phyloP scores from a whole-genome alignment of 257 asterid species.

The Nicotiana tomentosiformis region DNA sequence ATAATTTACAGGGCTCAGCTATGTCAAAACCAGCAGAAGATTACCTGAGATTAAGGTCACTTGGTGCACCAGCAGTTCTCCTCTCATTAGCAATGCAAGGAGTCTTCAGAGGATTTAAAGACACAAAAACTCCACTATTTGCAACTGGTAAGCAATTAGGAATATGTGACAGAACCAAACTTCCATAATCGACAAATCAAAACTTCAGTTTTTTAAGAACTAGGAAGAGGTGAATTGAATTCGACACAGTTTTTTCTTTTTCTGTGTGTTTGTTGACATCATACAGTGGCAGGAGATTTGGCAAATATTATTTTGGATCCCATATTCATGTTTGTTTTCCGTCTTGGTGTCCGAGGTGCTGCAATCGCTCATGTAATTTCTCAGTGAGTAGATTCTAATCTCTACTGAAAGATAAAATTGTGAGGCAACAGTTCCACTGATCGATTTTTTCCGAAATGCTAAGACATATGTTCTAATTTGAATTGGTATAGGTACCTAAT shows the following conservation, averaged over 20 bases:
- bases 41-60: constrained; percentile 59
- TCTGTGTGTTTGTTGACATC: constrained; percentile 1
- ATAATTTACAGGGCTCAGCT: constrained; percentile 36
- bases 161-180: not conserved
- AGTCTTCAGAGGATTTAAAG: constrained; percentile 73
- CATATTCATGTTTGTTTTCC: constrained; percentile 47
- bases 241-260: not conserved
- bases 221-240: not conserved
- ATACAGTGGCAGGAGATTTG: constrained; percentile 55
- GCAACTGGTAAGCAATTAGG: constrained; percentile 45
- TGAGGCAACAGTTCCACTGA: not conserved
- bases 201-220: not conserved
- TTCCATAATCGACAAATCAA: not conserved
- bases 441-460: not conserved
- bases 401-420: not conserved
- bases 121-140: constrained; percentile 66
- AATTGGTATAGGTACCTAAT: constrained; percentile 54
- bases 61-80: constrained; percentile 80
- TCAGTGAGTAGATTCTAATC: constrained; percentile 44
- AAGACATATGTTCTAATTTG: not conserved
- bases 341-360: constrained; percentile 62
- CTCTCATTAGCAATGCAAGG: constrained; percentile 80
- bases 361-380: constrained; percentile 75
- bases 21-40: constrained; percentile 56
- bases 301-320: constrained; percentile 64